Base-by-base conservation (phyloP, 192 early-diverging fungal species). In the Entophlyctis luteolus region DNA sequence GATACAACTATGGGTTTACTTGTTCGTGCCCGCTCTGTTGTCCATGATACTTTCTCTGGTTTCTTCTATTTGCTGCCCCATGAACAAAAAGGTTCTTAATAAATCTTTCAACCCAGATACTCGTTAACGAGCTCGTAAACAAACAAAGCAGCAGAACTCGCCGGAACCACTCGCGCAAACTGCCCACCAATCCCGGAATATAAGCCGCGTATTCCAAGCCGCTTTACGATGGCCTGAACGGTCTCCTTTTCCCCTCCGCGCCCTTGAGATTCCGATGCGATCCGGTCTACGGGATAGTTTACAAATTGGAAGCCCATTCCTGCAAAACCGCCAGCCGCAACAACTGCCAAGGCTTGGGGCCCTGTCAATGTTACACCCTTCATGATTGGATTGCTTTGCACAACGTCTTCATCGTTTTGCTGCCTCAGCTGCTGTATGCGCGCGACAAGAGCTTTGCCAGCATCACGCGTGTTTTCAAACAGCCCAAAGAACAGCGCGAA, bases 401-500 rank as follows among this genome's bases (percentile, higher is more conserved):
- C 31, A 8, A 3, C 18, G 3, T n/a, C 35, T 4, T 6, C 59
- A 48, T 12, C 5, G 8, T 25, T 39, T 3, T 42, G 18, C 3
- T 23, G 28, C 4, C 25, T n/a, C 31, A n/a, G 25, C n/a, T 72
- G 56, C 39, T 62, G 77, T 34, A 67, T n/a, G 42, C 54, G 62
- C 27, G 66, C 48, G 32, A 77, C 80, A 29, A 68, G 18, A 5
- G 62, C 47, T 35, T 80, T 78, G 6, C 77, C 78, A 10, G 59
- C 14, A 31, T 73, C 50, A 2, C 75, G 60, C 20, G 75, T 20
- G 28, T 56, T 68, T 35, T 84, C 80, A 69, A 81, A 84, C 4
- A 81, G 36, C 20, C 78, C 78, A 66, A 84, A 84, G 54, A 84
- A 84, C 59, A 82, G 32, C 2, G 71, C 67, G 62, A 84, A 84